These are phyloP conservation scores for Cutaneotrichosporon cyanovorans DNA, from an alignment of 1,284 basidiomycete genomes.

Conservation along the genomic window DNA sequence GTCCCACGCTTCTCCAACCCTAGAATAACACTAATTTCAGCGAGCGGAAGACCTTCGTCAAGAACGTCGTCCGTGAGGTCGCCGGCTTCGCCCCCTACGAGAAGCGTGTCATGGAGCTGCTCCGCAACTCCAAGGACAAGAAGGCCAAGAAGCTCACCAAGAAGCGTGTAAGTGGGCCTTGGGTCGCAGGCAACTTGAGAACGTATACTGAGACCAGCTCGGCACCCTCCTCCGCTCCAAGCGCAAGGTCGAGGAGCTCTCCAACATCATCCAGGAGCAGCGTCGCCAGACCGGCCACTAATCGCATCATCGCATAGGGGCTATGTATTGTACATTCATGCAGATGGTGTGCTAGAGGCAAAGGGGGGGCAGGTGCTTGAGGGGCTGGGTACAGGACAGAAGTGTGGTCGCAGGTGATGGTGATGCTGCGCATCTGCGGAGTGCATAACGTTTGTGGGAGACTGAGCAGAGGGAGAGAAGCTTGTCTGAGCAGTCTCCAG, in stretches of 20 bases:
- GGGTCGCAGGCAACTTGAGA: not conserved
- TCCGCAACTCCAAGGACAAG: constrained; percentile 99
- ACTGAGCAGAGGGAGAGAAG: too few species aligned
- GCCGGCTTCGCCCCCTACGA: constrained; percentile 98
- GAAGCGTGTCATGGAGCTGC: constrained; percentile 94
- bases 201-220: constrained; percentile 54
- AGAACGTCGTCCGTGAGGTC: constrained; percentile 85
- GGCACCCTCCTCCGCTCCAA: constrained; percentile 93
- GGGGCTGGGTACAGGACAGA: too few species aligned
- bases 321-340: constrained; percentile 15
- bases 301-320: constrained; percentile 14
- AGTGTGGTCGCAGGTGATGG: too few species aligned
- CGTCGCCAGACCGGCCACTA: constrained; percentile 47
- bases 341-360: constrained; percentile 8
- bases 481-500: too few species aligned
- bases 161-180: constrained; percentile 68
- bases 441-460: too few species aligned
- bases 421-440: too few species aligned
- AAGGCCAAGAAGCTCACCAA: constrained; percentile 96
- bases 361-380: too few species aligned
- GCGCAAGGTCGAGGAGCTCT: constrained; percentile 93
- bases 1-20: not conserved
- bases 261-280: constrained; percentile 69
- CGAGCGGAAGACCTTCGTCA: constrained; percentile 79
- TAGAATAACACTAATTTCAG: constrained; percentile 20